Evolutionary conservation across 2,329 filamentous ascomycete species (phyloP).

Genomic region (Pyricularia sp.): DNA sequence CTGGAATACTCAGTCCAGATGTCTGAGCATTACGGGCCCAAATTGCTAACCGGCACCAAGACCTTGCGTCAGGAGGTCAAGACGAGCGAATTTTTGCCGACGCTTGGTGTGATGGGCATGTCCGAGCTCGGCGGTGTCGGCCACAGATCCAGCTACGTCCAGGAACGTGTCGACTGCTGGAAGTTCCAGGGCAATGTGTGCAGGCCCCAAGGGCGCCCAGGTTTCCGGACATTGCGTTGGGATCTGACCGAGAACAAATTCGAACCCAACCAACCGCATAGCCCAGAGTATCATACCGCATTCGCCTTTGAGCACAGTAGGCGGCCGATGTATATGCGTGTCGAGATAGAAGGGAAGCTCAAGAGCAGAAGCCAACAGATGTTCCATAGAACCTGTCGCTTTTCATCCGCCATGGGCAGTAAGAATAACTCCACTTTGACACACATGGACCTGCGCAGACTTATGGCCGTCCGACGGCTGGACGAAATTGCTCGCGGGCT

Average conservation of each 20-base stretch:
- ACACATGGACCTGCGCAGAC: conserved; percentile 1
- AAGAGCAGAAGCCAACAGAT: conserved; percentile 3
- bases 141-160: not conserved
- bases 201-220: not conserved
- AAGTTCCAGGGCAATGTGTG: conserved; percentile 3
- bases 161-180: not conserved
- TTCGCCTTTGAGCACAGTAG: conserved; percentile 10
- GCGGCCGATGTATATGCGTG: conserved; percentile 7
- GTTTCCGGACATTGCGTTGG: conserved; percentile 10
- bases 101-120: conserved; percentile 1
- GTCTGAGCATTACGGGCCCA: conserved; percentile 3
- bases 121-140: conserved; percentile 4
- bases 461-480: not conserved
- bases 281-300: conserved; percentile 8
- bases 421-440: conserved; percentile 5
- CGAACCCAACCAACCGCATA: conserved; percentile 7
- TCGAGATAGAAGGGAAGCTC: conserved; percentile 10
- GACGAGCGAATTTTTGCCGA: conserved; percentile 2
- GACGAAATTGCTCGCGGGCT: conserved; percentile 3
- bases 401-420: conserved; percentile 3
- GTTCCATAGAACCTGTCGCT: conserved; percentile 1
- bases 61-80: conserved; percentile 1
- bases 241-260: conserved; percentile 10
- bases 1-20: conserved; percentile 5
- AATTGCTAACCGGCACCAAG: conserved; percentile 3